Evolutionary conservation across 108 stramenopile species (phyloP).

Genomic region (Conticribra weissflogii): DNA sequence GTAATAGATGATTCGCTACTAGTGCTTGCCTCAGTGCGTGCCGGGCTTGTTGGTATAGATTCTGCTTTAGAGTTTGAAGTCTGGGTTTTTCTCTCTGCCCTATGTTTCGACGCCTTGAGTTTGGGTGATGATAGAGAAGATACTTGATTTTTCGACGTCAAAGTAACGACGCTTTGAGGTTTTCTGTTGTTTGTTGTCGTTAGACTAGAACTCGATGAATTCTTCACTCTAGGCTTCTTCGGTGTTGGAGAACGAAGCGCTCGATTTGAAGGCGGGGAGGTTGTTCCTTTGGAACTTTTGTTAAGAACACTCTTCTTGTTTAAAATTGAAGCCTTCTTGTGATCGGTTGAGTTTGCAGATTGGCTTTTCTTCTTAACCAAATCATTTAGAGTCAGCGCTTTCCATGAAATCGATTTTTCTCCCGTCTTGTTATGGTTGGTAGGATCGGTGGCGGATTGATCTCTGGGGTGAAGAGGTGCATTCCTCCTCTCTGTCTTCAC

Average conservation of each 20-base stretch:
- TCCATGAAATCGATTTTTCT: neutral
- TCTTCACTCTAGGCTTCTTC: no score
- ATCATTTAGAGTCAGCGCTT: neutral
- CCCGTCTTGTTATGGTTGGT: neutral
- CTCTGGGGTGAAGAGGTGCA: neutral
- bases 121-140: no score
- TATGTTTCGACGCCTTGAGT: no score
- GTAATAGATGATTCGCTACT: neutral
- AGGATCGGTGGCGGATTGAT: no score
- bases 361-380: neutral
- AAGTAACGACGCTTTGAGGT: no score
- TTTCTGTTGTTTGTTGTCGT: no score
- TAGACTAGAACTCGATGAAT: no score
- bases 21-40: neutral
- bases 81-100: neutral
- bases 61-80: neutral
- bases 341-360: neutral
- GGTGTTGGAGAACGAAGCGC: no score
- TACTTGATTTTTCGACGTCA: no score
- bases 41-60: neutral
- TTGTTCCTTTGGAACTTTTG: no score
- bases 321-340: neutral
- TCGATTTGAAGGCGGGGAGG: no score
- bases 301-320: neutral
- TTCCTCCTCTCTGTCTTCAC: neutral